Percentiles rank a stretch among this genome's conserved stretches.
Evolutionary conservation across 2,329 filamentous ascomycete genomes (phyloP).

Genomic region (Aaosphaeria arxii): DNA sequence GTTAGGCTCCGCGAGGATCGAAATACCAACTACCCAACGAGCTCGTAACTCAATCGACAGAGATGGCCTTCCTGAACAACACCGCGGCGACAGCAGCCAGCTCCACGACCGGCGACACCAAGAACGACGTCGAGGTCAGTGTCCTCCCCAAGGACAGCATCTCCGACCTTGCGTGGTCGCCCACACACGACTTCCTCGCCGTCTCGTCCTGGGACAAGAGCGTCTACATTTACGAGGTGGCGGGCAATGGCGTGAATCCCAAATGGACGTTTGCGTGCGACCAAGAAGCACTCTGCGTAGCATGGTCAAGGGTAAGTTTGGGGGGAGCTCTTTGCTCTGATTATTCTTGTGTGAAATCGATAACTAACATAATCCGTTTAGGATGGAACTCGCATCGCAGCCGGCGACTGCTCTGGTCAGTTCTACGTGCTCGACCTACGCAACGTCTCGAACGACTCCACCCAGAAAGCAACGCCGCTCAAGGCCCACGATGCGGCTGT

Average conservation of each 20-base stretch:
- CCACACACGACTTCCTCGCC: slow-evolving; percentile 74
- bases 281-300: slow-evolving; percentile 76
- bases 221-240: slow-evolving; percentile 93
- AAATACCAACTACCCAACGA: too few species aligned
- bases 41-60: neutral
- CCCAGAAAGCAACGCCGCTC: slow-evolving; percentile 41
- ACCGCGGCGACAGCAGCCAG: slow-evolving; percentile 52
- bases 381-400: slow-evolving; percentile 88
- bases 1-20: too few species aligned
- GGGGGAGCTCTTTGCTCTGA: neutral
- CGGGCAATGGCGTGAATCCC: slow-evolving; percentile 70
- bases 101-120: slow-evolving; percentile 85
- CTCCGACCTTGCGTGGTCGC: slow-evolving; percentile 81
- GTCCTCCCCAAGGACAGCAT: slow-evolving; percentile 85
- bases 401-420: slow-evolving; percentile 86
- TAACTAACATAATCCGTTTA: slow-evolving; percentile 38
- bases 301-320: slow-evolving; percentile 63
- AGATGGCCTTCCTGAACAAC: neutral
- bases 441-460: slow-evolving; percentile 62
- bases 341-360: neutral
- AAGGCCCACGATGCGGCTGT: slow-evolving; percentile 75
- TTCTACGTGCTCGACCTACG: slow-evolving; percentile 81
- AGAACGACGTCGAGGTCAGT: slow-evolving; percentile 77
- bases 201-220: slow-evolving; percentile 97
- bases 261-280: slow-evolving; percentile 85